These are phyloP conservation scores for Pisolithus marmoratus DNA, from an alignment of 768 basidiomycete genomes.

Conservation along the genomic window DNA sequence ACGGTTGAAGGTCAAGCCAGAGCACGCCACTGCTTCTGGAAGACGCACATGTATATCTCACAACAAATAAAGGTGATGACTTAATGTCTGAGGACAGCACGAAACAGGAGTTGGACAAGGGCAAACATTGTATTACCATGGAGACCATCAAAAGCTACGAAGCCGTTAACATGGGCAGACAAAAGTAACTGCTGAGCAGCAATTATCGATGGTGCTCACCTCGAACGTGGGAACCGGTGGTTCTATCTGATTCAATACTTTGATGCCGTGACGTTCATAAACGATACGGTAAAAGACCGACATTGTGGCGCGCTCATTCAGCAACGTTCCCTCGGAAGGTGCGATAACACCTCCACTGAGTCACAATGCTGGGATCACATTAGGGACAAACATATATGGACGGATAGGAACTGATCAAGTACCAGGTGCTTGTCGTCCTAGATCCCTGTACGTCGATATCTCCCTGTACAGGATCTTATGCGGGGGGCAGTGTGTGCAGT, in stretches of 20 bases:
- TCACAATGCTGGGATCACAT: neutral
- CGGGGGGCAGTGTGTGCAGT: neutral
- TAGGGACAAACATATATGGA: neutral
- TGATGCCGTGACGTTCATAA: conserved; percentile 61
- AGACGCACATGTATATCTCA: conserved; percentile 43
- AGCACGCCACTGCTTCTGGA: neutral
- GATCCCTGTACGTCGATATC: neutral
- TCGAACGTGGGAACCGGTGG: conserved; percentile 53
- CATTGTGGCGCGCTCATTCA: conserved; percentile 32
- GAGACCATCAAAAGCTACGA: conserved; percentile 48
- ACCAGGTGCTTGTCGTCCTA: neutral
- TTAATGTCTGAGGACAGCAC: conserved; percentile 22
- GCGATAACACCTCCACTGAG: neutral
- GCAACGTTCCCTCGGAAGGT: neutral
- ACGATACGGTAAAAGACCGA: conserved; percentile 55
- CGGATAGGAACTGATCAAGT: neutral
- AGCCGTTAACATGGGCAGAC: neutral
- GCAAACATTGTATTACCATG: conserved; percentile 39
- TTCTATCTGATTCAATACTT: conserved; percentile 52
- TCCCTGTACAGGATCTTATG: neutral
- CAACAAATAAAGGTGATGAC: conserved; percentile 48
- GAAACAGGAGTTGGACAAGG: neutral
- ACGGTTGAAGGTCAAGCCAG: neutral
- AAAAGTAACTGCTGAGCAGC: neutral
- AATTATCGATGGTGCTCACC: conserved; percentile 29